Evolutionary conservation across 2,329 filamentous ascomycete species (phyloP).

Genomic region (Phyllosticta paracitricarpa): DNA sequence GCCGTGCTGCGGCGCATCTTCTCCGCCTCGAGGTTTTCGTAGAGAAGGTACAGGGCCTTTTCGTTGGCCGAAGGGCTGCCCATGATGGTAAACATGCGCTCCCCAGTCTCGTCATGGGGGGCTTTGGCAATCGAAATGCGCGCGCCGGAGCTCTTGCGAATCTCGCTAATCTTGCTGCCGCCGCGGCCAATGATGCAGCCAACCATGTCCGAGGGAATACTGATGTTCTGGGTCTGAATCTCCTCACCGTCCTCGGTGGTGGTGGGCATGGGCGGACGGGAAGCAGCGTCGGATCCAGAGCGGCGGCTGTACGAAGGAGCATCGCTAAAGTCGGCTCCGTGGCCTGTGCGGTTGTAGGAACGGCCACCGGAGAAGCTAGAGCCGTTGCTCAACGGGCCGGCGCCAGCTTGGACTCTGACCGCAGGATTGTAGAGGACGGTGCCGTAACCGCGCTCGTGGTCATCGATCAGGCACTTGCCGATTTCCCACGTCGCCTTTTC

Average conservation of each 20-base stretch:
- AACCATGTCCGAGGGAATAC: conserved; percentile 98
- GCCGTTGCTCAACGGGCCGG: conserved; percentile 40
- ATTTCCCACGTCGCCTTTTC: conserved; percentile 98
- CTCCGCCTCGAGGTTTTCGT: conserved; percentile 97
- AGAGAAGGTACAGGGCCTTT: conserved; percentile 87
- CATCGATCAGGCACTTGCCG: conserved; percentile 94
- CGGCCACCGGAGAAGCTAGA: conserved; percentile 44
- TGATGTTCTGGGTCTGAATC: conserved; percentile 98
- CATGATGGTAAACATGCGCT: conserved; percentile 99
- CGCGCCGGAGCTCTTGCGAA: conserved; percentile 90
- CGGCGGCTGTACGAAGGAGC: conserved; percentile 64
- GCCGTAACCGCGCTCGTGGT: conserved; percentile 93
- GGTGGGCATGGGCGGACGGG: conserved; percentile 66
- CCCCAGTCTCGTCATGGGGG: conserved; percentile 91
- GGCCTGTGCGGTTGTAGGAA: conserved; percentile 84
- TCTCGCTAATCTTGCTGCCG: conserved; percentile 97
- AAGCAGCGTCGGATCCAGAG: conserved; percentile 71
- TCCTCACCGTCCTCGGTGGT: conserved; percentile 96
- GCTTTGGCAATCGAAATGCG: conserved; percentile 97
- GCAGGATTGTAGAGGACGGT: conserved; percentile 97
- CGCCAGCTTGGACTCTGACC: conserved; percentile 66
- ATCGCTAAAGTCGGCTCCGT: conserved; percentile 95
- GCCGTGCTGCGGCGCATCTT: conserved; percentile 95
- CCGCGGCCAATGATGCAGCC: conserved; percentile 96
- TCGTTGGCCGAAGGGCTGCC: conserved; percentile 90